Evolutionary conservation across 345 rosid genomes (phyloP).

Genomic region (Zanthoxylum bungeanum): DNA sequence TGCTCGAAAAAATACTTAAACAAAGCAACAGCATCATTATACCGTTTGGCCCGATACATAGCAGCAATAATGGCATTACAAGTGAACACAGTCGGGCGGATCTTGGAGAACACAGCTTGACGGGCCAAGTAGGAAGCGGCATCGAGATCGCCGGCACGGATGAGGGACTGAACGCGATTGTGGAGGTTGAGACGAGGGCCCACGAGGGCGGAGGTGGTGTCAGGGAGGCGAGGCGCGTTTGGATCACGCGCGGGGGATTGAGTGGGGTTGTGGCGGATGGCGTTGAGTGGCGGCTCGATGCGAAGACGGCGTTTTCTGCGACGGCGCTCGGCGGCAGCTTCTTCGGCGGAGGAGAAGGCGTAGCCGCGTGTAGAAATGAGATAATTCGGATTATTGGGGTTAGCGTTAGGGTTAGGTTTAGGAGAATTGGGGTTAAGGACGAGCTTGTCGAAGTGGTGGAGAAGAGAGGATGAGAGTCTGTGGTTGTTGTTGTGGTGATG

Average conservation of each 20-base stretch:
- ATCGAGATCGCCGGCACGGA: constrained; percentile 90
- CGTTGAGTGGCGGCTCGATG: constrained; percentile 90
- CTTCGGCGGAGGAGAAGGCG: constrained; percentile 90
- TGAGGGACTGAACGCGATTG: constrained; percentile 90
- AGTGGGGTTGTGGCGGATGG: constrained; percentile 58
- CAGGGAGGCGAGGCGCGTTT: constrained; percentile 91
- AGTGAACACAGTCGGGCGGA: constrained; percentile 94
- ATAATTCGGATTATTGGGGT: constrained; percentile 1
- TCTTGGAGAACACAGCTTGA: constrained; percentile 58
- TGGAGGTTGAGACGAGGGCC: constrained; percentile 89
- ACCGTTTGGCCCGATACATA: constrained; percentile 86
- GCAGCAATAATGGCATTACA: constrained; percentile 96
- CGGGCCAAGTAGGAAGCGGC: constrained; percentile 88
- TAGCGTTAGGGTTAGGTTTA: not conserved
- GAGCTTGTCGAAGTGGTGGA: constrained; percentile 25
- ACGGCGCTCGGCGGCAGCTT: constrained; percentile 94
- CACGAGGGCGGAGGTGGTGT: constrained; percentile 74
- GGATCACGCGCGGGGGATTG: constrained; percentile 71
- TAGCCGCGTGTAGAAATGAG: constrained; percentile 32
- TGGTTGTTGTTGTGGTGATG: constrained; percentile 8
- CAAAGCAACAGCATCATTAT: constrained; percentile 68
- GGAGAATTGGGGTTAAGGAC: constrained; percentile 4
- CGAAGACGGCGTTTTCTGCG: constrained; percentile 88
- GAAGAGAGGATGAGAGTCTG: constrained; percentile 18
- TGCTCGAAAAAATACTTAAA: constrained; percentile 79